A percentile compares a stretch with the other conserved stretches of the same genome.
These are phyloP conservation scores for Xylaria sp. DNA, from an alignment of 2,329 filamentous ascomycete species.

Conservation along the genomic window DNA sequence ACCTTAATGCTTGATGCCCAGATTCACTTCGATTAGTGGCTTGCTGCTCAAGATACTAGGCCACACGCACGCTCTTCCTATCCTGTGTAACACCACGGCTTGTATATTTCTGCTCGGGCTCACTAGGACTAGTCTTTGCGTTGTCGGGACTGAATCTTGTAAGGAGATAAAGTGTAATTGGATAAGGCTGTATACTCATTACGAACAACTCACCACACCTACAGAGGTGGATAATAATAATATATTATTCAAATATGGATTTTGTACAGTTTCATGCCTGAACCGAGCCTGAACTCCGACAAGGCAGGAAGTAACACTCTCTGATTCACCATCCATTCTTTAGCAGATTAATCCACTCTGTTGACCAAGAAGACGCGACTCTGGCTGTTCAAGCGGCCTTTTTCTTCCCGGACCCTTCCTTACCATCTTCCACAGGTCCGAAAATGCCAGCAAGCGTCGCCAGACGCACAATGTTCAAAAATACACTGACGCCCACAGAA, in stretches of 20 bases:
- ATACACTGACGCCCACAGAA: constrained; percentile 43
- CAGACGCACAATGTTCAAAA: constrained; percentile 46
- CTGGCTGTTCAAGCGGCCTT: constrained; percentile 32
- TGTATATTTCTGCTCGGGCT: constrained; percentile 32
- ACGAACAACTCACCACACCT: constrained; percentile 35
- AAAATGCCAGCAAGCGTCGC: constrained; percentile 45
- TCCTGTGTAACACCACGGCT: constrained; percentile 32
- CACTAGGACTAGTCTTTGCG: constrained; percentile 2
- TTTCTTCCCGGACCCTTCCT: constrained; percentile 15
- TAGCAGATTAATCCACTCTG: neutral
- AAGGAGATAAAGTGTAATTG: constrained; percentile 35
- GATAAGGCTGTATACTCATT: constrained; percentile 39
- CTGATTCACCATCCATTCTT: neutral
- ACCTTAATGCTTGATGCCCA: constrained; percentile 33
- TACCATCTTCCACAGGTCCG: constrained; percentile 35
- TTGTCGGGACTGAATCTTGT: constrained; percentile 25
- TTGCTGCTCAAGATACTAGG: constrained; percentile 17
- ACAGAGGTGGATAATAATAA: constrained; percentile 43
- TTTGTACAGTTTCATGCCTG: neutral
- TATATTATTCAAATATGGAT: constrained; percentile 26
- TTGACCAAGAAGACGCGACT: neutral
- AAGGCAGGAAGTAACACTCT: neutral
- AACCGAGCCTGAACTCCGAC: neutral
- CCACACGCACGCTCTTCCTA: constrained; percentile 17
- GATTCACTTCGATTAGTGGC: constrained; percentile 31